These are phyloP conservation scores for Kodamaea jinghongensis DNA, from an alignment of 805 yeast species.

Conservation along the genomic window DNA sequence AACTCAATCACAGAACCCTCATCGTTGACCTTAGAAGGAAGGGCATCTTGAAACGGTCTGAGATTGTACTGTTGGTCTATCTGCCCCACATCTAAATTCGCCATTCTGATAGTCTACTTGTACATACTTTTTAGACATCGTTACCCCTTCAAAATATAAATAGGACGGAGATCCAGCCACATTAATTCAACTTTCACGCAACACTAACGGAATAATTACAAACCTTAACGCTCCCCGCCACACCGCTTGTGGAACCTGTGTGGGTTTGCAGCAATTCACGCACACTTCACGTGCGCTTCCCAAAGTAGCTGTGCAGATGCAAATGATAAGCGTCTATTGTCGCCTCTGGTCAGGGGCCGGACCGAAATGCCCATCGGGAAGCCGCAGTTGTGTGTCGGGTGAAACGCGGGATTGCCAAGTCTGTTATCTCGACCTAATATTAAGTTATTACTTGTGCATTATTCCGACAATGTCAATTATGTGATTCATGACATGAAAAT, in stretches of 20 bases:
- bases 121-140: too few relatives aligned
- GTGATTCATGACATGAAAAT: neutral
- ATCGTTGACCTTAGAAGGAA: slow-evolving; percentile 14
- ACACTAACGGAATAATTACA: neutral
- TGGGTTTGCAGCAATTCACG: neutral
- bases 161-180: slow-evolving; percentile 1
- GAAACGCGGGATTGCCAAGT: too few relatives aligned
- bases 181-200: too few relatives aligned
- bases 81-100: slow-evolving; percentile 9
- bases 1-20: slow-evolving; percentile 23
- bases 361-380: too few relatives aligned
- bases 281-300: too few relatives aligned
- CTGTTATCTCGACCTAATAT: too few relatives aligned
- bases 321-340: too few relatives aligned
- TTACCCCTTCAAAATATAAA: neutral
- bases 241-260: slow-evolving; percentile 1
- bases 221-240: slow-evolving; percentile 2
- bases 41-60: slow-evolving; percentile 30
- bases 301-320: too few relatives aligned
- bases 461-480: slow-evolving; percentile 6
- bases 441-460: slow-evolving; percentile 4
- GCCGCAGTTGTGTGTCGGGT: too few relatives aligned
- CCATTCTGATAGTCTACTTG: too few relatives aligned
- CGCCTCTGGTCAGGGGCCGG: too few relatives aligned
- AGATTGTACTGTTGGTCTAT: slow-evolving; percentile 25